Percentiles rank a stretch among this genome's conserved stretches.
Evolutionary conservation across 108 stramenopile species (phyloP).

Genomic region (Stephanodiscus triporus): DNA sequence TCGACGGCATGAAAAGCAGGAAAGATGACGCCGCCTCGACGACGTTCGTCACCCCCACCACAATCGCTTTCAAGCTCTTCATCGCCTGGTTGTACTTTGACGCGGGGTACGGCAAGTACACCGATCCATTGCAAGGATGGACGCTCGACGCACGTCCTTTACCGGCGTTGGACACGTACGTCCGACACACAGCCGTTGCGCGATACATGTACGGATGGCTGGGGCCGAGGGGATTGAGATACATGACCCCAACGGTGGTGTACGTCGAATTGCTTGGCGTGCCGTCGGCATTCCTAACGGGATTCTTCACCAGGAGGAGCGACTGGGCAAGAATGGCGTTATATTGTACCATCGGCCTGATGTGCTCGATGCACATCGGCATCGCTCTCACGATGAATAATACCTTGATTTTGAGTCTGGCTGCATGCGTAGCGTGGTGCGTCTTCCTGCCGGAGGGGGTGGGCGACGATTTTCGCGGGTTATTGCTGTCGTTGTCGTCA

Average conservation of each 20-base stretch:
- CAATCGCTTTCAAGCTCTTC: conserved; percentile 61
- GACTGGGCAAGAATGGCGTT: conserved; percentile 15
- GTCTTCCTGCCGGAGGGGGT: conserved; percentile 65
- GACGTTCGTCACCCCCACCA: conserved; percentile 41
- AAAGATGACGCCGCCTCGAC: too few species aligned
- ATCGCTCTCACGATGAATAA: conserved; percentile 80
- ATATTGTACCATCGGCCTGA: conserved; percentile 44
- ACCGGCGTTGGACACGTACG: conserved; percentile 85
- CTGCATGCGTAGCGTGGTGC: conserved; percentile 77
- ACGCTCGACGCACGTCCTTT: conserved; percentile 69
- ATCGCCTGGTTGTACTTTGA: conserved; percentile 86
- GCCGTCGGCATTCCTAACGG: conserved; percentile 64
- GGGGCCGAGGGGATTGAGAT: conserved; percentile 70
- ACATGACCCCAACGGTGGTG: conserved; percentile 81
- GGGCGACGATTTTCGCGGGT: conserved; percentile 18
- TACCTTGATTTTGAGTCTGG: conserved; percentile 73
- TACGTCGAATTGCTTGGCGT: conserved; percentile 72
- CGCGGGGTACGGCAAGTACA: conserved; percentile 82
- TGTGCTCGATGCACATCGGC: conserved; percentile 77
- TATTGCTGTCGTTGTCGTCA: background rate
- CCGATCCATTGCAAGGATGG: conserved; percentile 78
- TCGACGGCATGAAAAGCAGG: conserved; percentile 29
- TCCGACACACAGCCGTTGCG: conserved; percentile 74
- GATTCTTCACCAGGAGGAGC: conserved; percentile 51
- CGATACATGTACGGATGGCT: conserved; percentile 78